Conservation (phyloP, 176 grass and related monocot genomes). For the Paspalum vaginatum region DNA sequence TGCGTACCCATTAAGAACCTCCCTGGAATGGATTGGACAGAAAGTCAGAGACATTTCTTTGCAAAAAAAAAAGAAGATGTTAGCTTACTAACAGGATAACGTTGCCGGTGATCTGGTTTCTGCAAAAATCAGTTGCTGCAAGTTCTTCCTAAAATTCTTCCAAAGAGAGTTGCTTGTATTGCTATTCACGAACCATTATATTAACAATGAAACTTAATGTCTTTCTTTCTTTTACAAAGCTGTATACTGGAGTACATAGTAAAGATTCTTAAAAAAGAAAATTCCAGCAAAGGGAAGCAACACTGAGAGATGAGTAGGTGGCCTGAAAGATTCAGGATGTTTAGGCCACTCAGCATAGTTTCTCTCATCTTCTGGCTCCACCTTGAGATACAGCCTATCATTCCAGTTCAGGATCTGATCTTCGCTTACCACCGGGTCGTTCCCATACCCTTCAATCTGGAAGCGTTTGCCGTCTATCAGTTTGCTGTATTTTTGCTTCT, state of each 20-base stretch:
- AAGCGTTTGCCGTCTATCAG: constrained; percentile 58
- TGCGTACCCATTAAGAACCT: constrained; percentile 50
- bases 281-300: background rate
- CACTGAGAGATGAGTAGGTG: background rate
- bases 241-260: too few relatives aligned
- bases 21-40: constrained; percentile 12
- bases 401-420: constrained; percentile 54
- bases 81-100: background rate
- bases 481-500: constrained; percentile 57
- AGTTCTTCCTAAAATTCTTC: background rate
- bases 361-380: constrained; percentile 59
- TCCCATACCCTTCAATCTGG: constrained; percentile 58
- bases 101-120: background rate
- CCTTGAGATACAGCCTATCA: constrained; percentile 53
- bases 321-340: constrained; percentile 63
- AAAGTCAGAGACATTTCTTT: too few relatives aligned
- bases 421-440: constrained; percentile 39
- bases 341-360: constrained; percentile 47
- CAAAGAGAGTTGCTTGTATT: background rate
- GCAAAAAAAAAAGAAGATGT: too few relatives aligned
- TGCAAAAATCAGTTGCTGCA: too few relatives aligned
- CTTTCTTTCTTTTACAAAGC: too few relatives aligned
- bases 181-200: background rate
- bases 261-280: background rate
- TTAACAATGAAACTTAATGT: too few relatives aligned